Base-by-base conservation (phyloP, 2,329 filamentous ascomycete genomes). In the Exophiala sp. region DNA sequence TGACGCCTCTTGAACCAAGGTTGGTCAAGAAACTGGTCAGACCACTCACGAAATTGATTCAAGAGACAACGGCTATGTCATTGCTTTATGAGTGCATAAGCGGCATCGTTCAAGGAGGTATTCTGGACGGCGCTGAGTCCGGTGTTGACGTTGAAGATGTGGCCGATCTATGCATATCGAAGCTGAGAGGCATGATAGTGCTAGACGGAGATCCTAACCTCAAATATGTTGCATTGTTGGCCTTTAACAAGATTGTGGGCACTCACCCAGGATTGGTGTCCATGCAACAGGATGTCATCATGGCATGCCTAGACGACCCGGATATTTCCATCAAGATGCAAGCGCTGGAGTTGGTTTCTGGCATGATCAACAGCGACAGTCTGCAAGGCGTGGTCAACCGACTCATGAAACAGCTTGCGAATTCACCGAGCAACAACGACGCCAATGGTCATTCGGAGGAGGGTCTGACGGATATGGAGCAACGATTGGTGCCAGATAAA, bases 71-170 rank as follows among this genome's bases (percentile, higher is more conserved):
- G 4, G 94, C 94, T 24, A 97, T 97, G 94, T 97, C 94, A n/a
- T 74, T 99, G 24, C 75, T 97, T 5, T 99, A 99, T 65, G 94
- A 99, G 72, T 99, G 94, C 68, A 96, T 99, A 72, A 96, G 95
- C 69, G 94, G 94, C 20, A 95, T 99, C 59, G 96, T 99, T 55
- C 91, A 96, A 69, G 94, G 94, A 24, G 94, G 94, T 0, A 96
- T 99, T 53, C 76, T 99, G 46, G 89, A 90, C 32, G 89, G 86
- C 41, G 84, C 86, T 24, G 89, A 91, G 60, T 88, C 89, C 49
- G 83, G 85, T 16, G 80, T 85, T 33, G 91, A 92, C 50, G 87
- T 88, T 36, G 91, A 97, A 62, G 91, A 96, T 69, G 90, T 99
- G 66, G 94, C 94, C 5, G 85, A 85, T 24, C 78, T 99, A 4